Evolutionary conservation across 805 yeast species (phyloP), one percentile per base, ranked within the genome.

Genomic region (Saccharomyces eubayanus): DNA sequence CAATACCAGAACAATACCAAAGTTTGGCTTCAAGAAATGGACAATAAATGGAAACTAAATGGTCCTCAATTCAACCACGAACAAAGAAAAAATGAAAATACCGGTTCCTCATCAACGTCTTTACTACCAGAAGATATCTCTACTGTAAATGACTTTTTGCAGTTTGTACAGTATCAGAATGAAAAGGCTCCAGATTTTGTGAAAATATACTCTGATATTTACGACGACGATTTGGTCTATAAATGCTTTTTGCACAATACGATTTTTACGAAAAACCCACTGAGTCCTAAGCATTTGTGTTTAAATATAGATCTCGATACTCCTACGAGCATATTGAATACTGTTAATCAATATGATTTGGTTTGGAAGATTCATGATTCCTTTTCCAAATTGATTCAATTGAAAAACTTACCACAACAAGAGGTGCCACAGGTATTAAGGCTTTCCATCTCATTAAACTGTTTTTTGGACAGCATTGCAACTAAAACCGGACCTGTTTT

Each of bases 281-380:
- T 63, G 11, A 56, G 55, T n/a, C 55, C 53, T 12, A 62, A 59
- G 43, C 61, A 57, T 24, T 49, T 68, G 20, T 24, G 14, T 5
- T 28, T 66, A 1, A 41, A 60, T 6, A 47, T 55, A 31, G 60
- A 60, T 46, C 58, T 59, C 30, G 53, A 62, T 5, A 56, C 58
- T 12, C 65, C 65, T 10, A 57, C 58, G 16, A 66, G 69, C 49
- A 68, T 69, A 21, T 61, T 57, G 31, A 62, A 62, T 54, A 56
- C 64, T 1, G 66, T 63, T 14, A 72, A 72, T 51, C 73, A 69
- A 51, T 74, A 71, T 53, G 73, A 74, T 52, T 54, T 74, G 47
- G 73, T 74, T 1, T 74, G 78, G 78, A 71, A 71, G 20, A 59
- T 74, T 1, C 77, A 74, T 56, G 77, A 73, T 20, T 69, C 70